A percentile compares a stretch with the other conserved stretches of the same genome.
These are phyloP conservation scores for Mediolabrus comicus DNA, from an alignment of 108 stramenopile species.

Conservation along the genomic window DNA sequence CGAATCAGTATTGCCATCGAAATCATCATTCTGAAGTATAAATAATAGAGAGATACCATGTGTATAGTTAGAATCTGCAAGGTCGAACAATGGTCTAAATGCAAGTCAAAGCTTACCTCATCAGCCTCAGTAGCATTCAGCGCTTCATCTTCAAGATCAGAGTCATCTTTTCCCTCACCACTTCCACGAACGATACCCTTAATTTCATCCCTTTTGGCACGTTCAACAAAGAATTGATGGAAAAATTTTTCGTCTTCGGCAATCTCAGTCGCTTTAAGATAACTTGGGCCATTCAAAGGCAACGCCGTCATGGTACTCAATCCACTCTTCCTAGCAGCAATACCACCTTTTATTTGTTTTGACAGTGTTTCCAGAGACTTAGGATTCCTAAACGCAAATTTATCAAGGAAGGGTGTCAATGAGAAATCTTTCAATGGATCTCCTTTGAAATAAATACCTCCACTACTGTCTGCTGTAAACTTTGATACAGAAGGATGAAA, in stretches of 20 bases:
- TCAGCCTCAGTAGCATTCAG: constrained; percentile 50
- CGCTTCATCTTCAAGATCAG: constrained; percentile 56
- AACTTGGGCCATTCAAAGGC: constrained; percentile 84
- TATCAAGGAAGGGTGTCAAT: constrained; percentile 91
- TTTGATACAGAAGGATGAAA: constrained; percentile 94
- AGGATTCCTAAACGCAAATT: constrained; percentile 98
- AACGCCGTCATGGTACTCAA: constrained; percentile 37
- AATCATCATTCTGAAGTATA: constrained; percentile 52
- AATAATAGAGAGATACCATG: constrained; percentile 2
- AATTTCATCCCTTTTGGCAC: constrained; percentile 78
- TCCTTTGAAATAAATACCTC: constrained; percentile 76
- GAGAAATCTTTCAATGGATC: constrained; percentile 96
- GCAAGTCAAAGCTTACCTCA: no score
- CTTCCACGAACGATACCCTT: constrained; percentile 68
- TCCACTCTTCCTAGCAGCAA: constrained; percentile 62
- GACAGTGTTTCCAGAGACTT: constrained; percentile 63
- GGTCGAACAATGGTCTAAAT: constrained; percentile 29
- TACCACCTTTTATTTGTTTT: constrained; percentile 38
- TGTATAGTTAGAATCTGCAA: no score
- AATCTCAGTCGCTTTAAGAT: constrained; percentile 56
- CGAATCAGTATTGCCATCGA: constrained; percentile 65
- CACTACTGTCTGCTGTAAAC: constrained; percentile 69
- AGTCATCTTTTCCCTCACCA: constrained; percentile 46
- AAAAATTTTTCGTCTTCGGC: constrained; percentile 90
- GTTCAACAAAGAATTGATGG: constrained; percentile 88